These are phyloP conservation scores for Plantago ovata DNA, from an alignment of 257 asterid species.

Conservation along the genomic window DNA sequence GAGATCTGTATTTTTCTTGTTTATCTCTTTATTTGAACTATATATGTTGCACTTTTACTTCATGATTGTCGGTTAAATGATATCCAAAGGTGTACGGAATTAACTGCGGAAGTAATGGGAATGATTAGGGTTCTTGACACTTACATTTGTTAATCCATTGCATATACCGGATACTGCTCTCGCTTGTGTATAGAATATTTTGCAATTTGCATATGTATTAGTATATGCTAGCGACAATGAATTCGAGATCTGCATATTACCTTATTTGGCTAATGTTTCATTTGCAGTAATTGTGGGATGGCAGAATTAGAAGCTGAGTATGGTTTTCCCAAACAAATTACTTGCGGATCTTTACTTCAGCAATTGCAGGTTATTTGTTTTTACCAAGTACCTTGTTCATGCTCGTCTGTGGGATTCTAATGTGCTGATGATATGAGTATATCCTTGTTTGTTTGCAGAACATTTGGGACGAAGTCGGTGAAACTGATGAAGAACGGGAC, in stretches of 20 bases:
- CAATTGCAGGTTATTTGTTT: constrained; percentile 63
- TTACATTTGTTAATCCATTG: background rate
- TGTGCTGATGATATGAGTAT: constrained; percentile 13
- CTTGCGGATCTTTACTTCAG: constrained; percentile 81
- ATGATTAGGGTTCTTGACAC: background rate
- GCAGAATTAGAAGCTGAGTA: constrained; percentile 57
- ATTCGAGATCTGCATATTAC: constrained; percentile 10
- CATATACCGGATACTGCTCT: background rate
- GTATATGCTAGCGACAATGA: background rate
- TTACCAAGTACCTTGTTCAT: background rate
- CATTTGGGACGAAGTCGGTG: constrained; percentile 98
- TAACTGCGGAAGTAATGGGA: too few relatives aligned
- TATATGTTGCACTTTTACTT: too few relatives aligned
- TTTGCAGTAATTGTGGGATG: constrained; percentile 41
- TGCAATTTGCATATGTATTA: too few relatives aligned
- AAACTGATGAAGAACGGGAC: constrained; percentile 82
- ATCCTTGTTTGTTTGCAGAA: constrained; percentile 45
- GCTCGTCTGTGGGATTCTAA: constrained; percentile 10
- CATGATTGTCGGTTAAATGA: too few relatives aligned
- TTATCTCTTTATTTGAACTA: too few relatives aligned
- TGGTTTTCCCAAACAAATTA: constrained; percentile 50
- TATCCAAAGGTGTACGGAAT: too few relatives aligned
- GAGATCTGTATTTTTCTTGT: too few relatives aligned
- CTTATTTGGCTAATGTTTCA: constrained; percentile 11
- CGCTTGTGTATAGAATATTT: too few relatives aligned